Evolutionary conservation across 768 basidiomycete genomes (phyloP).

Genomic region (Suillus luteus): DNA sequence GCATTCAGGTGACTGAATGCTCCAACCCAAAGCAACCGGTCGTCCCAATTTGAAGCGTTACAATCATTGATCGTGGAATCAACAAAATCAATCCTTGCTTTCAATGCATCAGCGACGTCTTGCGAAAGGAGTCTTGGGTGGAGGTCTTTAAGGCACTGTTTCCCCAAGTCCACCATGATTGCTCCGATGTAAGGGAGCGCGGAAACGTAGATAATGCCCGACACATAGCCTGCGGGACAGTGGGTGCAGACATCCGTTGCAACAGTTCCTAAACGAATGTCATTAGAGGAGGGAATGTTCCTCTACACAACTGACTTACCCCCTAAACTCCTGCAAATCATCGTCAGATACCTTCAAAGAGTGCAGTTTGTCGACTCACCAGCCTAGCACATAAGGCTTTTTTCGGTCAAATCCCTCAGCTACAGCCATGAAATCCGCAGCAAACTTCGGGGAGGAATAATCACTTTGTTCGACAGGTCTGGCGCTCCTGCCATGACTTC

Average conservation of each 20-base stretch:
- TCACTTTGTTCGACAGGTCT: not conserved
- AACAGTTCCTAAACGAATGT: not conserved
- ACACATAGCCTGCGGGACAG: not conserved
- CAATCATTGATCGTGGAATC: not conserved
- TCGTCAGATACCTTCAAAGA: not conserved
- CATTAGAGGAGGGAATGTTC: not conserved
- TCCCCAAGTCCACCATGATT: not conserved
- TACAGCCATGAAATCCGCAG: not conserved
- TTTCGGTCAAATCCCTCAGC: not conserved
- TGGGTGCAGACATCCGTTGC: not conserved
- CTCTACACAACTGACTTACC: not conserved
- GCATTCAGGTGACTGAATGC: not conserved
- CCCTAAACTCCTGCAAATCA: not conserved
- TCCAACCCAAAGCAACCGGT: not conserved
- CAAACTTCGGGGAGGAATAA: not conserved
- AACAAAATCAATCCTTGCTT: not conserved
- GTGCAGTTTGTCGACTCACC: not conserved
- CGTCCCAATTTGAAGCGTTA: constrained; percentile 1
- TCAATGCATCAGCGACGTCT: not conserved
- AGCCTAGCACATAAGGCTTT: not conserved
- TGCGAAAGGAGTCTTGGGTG: not conserved
- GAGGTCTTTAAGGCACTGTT: not conserved
- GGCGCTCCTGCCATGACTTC: not conserved
- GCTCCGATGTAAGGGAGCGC: not conserved
- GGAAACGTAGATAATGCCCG: not conserved